A percentile compares a stretch with the other conserved stretches of the same genome.
Evolutionary conservation across 768 basidiomycete genomes (phyloP).

Genomic region (Terana coerulea): DNA sequence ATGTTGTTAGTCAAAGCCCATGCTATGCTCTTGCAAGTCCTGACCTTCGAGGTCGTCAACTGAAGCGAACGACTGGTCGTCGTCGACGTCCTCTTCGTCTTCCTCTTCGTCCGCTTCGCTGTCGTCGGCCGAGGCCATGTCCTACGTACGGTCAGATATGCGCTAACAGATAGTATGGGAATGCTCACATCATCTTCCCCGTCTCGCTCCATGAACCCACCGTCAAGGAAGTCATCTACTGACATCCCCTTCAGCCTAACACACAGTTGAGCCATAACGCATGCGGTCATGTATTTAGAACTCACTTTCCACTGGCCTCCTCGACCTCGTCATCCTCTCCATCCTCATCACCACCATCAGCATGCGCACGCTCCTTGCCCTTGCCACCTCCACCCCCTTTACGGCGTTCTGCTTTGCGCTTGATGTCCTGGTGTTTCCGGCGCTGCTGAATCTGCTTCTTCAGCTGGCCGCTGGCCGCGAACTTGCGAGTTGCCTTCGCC

Average conservation of each 20-base stretch:
- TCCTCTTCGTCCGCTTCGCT: slow-evolving; percentile 34
- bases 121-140: slow-evolving; percentile 33
- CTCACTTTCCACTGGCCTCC: slow-evolving; percentile 18
- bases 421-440: slow-evolving; percentile 74
- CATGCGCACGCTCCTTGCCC: slow-evolving; percentile 12
- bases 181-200: slow-evolving; percentile 43
- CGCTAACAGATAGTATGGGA: neutral
- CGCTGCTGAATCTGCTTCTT: slow-evolving; percentile 83
- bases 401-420: slow-evolving; percentile 66
- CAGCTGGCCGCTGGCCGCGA: slow-evolving; percentile 83
- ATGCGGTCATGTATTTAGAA: slow-evolving; percentile 8
- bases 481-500: slow-evolving; percentile 81
- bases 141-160: slow-evolving; percentile 22
- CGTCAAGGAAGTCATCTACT: slow-evolving; percentile 74
- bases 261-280: neutral
- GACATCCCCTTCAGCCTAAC: slow-evolving; percentile 51
- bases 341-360: slow-evolving; percentile 25
- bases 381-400: slow-evolving; percentile 30
- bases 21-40: neutral
- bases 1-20: neutral
- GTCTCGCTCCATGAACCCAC: slow-evolving; percentile 65
- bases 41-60: slow-evolving; percentile 75
- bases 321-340: slow-evolving; percentile 22
- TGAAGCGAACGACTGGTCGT: slow-evolving; percentile 69
- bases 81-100: slow-evolving; percentile 42